Evolutionary conservation across 371 early-diverging fungal species (phyloP).

Genomic region (Rhizopus microsporus): DNA sequence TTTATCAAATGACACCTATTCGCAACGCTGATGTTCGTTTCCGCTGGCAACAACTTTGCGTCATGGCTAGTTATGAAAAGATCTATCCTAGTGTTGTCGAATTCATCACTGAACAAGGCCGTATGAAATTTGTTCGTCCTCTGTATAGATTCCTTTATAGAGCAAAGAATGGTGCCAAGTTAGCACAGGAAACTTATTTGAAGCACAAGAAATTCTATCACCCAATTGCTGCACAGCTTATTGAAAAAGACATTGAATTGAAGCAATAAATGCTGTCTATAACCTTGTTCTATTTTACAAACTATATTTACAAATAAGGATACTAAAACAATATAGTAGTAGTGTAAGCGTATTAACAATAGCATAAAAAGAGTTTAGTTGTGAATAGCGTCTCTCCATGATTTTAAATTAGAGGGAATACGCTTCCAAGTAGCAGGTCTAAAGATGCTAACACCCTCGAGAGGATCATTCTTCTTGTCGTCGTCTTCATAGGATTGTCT

Average conservation of each 20-base stretch:
- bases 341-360: too few relatives aligned
- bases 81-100: constrained; percentile 75
- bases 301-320: constrained; percentile 2
- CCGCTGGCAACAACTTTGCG: constrained; percentile 84
- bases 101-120: constrained; percentile 86
- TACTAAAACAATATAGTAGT: neutral
- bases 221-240: constrained; percentile 85
- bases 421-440: constrained; percentile 47
- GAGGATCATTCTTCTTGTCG: constrained; percentile 31
- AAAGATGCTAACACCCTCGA: constrained; percentile 43
- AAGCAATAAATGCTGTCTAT: constrained; percentile 4
- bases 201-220: constrained; percentile 84
- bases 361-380: constrained; percentile 18
- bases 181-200: constrained; percentile 83
- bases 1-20: constrained; percentile 72
- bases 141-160: constrained; percentile 70
- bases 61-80: constrained; percentile 74
- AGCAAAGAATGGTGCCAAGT: constrained; percentile 66
- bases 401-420: constrained; percentile 38
- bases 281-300: neutral
- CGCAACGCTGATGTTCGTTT: constrained; percentile 87
- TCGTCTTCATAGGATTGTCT: constrained; percentile 16
- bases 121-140: constrained; percentile 94
- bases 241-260: constrained; percentile 80
- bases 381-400: constrained; percentile 47